phyloP scores from a whole-genome alignment of 495 filamentous ascomycete genomes.

The Aspergillus cavernicola region DNA sequence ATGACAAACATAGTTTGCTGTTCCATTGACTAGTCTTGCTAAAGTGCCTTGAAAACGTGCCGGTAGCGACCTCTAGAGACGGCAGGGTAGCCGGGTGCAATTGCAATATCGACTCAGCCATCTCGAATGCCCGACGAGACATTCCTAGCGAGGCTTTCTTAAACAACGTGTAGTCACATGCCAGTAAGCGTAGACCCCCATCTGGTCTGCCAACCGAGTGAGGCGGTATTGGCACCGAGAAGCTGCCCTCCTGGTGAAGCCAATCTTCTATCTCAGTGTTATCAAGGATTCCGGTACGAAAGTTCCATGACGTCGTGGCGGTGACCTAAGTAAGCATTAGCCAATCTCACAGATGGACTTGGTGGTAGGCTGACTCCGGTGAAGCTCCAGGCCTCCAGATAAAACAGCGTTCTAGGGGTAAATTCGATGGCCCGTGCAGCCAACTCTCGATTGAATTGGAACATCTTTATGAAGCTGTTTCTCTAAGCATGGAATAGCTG shows the following conservation, averaged over 20 bases:
- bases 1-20: neutral
- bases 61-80: neutral
- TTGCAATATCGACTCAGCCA: neutral
- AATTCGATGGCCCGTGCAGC: neutral
- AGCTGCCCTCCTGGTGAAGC: neutral
- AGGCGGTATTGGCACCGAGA: neutral
- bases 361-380: neutral
- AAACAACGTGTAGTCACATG: constrained; percentile 5
- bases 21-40: neutral
- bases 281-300: neutral
- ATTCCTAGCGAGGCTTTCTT: neutral
- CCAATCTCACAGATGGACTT: too few species aligned
- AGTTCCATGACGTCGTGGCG: neutral
- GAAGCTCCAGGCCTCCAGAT: neutral
- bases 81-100: neutral
- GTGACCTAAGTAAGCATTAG: neutral
- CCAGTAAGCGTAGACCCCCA: neutral
- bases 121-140: neutral
- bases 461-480: neutral
- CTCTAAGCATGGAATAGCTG: too few species aligned
- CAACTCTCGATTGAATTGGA: neutral
- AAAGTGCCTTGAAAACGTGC: neutral
- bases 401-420: neutral
- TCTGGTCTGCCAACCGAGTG: neutral
- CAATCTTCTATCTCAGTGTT: neutral